These are phyloP conservation scores for Ottelia alismoides DNA, from an alignment of 106 monocot species.

Conservation along the genomic window DNA sequence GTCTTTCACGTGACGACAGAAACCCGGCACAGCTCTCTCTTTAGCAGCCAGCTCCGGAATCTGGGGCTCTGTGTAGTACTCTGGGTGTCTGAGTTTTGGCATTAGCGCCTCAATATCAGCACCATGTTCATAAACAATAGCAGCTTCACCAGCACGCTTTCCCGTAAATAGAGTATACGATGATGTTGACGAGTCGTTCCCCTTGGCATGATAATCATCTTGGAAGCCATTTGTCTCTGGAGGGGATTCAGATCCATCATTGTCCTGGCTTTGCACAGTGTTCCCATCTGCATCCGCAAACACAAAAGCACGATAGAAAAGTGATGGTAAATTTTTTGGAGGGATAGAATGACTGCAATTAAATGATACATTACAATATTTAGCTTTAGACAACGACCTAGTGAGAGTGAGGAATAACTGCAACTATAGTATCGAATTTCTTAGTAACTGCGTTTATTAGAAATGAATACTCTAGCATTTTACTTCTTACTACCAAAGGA, in stretches of 20 bases:
- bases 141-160: conserved; percentile 35
- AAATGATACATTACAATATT: conserved; percentile 3
- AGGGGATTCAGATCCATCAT: conserved; percentile 4
- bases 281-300: too few species aligned
- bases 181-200: conserved; percentile 12
- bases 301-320: too few species aligned
- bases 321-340: too few species aligned
- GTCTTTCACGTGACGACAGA: conserved; percentile 52
- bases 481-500: conserved; percentile 2
- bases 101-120: conserved; percentile 48
- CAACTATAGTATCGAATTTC: conserved; percentile 10
- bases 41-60: conserved; percentile 82
- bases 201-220: conserved; percentile 12
- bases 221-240: conserved; percentile 20
- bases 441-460: conserved; percentile 7
- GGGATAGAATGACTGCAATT: too few species aligned
- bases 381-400: conserved; percentile 1
- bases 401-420: conserved; percentile 7
- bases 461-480: conserved; percentile 13
- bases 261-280: too few species aligned
- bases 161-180: conserved; percentile 17
- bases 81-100: conserved; percentile 60
- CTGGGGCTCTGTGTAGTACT: conserved; percentile 64
- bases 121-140: conserved; percentile 42
- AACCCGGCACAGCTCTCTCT: conserved; percentile 68